phyloP scores from a whole-genome alignment of 805 yeast species.

The Ogataea nonfermentans region DNA sequence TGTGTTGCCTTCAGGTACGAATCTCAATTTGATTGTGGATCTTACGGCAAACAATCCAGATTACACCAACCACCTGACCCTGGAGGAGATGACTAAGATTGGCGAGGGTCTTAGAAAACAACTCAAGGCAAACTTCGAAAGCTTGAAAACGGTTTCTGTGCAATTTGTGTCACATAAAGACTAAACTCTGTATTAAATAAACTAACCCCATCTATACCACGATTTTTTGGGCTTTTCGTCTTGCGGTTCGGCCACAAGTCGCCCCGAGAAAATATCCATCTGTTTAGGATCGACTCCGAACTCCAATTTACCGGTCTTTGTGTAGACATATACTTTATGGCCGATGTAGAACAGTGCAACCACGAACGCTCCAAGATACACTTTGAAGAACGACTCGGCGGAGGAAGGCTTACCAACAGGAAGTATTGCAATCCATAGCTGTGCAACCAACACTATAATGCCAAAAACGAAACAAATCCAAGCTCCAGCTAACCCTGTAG shows the following conservation, averaged over 20 bases:
- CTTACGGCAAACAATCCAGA: slow-evolving; percentile 32
- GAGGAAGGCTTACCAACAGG: slow-evolving; percentile 37
- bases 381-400: slow-evolving; percentile 41
- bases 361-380: slow-evolving; percentile 47
- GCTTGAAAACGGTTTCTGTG: slow-evolving; percentile 35
- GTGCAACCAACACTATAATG: slow-evolving; percentile 39
- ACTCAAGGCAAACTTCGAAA: slow-evolving; percentile 34
- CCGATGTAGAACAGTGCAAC: slow-evolving; percentile 41
- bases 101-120: slow-evolving; percentile 28
- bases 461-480: slow-evolving; percentile 37
- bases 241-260: slow-evolving; percentile 38
- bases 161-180: slow-evolving; percentile 31
- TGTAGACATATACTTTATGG: slow-evolving; percentile 36
- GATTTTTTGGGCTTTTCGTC: slow-evolving; percentile 36
- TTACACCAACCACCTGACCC: slow-evolving; percentile 31
- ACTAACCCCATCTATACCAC: slow-evolving; percentile 15
- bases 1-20: slow-evolving; percentile 54
- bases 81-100: slow-evolving; percentile 34
- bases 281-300: slow-evolving; percentile 18
- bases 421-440: slow-evolving; percentile 48
- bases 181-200: slow-evolving; percentile 9
- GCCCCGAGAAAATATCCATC: slow-evolving; percentile 26
- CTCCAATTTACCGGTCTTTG: slow-evolving; percentile 8
- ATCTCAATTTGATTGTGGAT: slow-evolving; percentile 40
- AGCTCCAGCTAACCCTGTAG: slow-evolving; percentile 44